Base-by-base conservation (phyloP, 345 rosid genomes). In the Eutrema heterophyllum region DNA sequence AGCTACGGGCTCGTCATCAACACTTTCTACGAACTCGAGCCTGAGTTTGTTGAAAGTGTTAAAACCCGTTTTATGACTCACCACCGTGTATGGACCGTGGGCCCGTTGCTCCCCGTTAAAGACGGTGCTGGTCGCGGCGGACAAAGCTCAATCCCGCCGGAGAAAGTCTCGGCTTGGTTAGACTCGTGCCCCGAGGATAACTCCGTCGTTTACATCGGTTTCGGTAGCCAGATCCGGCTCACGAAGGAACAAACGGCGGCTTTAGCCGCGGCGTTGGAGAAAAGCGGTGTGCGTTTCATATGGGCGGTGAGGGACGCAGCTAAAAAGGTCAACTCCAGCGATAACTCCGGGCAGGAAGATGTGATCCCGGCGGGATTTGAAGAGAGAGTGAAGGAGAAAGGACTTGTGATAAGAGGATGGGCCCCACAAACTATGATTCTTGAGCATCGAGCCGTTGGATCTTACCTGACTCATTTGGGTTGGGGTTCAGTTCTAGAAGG, bases 1-100 rank as follows among this genome's bases (percentile, higher is more conserved):
- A 87, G 92, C 30, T 83, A 88, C 85, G 94, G 97, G 3, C 41
- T 81, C 16, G 82, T 86, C 1, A 33, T 87, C 68, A 90, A 90
- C 79, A 66, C 90, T 44, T 84, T 84, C 51, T 21, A 79, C 8
- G 84, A 79, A 6, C 39, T 90, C 21, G 94, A 91, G 44, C 29
- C 35, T 0, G 60, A 24, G 48, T 86, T 83, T 61, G 48, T 88
- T 7, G 86, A 83, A 29, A 79, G 83, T 73, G 26, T 86, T 53
- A 81, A 68, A 60, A 33, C 73, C 2, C 67, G 33, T 9, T 68
- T 68, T 7, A 18, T 74, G 62, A 79, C 60, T 29, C 74, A 78
- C 43, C 71, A 69, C 61, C 77, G 86, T 21, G 70, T 78, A 7
- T 80, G 88, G 88, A 80, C 81, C 0, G 83, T 82, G 0, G 85